phyloP scores from a whole-genome alignment of 352 stramenopile species.

The Globisporangium megalacanthum region DNA sequence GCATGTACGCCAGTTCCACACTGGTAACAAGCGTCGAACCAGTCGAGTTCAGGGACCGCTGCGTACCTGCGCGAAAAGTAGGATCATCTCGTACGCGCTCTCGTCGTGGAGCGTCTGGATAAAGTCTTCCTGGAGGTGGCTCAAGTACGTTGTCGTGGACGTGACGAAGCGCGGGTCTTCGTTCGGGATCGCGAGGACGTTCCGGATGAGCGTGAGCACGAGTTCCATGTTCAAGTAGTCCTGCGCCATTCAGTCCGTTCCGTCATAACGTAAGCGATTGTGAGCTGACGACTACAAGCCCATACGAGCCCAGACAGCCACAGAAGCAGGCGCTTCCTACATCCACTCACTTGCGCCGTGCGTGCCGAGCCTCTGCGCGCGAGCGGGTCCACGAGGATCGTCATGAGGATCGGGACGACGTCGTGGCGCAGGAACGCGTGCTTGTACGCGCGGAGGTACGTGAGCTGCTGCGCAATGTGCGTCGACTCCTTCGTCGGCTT shows the following conservation, averaged over 20 bases:
- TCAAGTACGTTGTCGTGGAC: constrained; percentile 68
- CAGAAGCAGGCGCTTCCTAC: neutral
- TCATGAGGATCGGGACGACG: constrained; percentile 82
- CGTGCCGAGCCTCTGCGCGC: constrained; percentile 52
- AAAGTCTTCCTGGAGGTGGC: constrained; percentile 75
- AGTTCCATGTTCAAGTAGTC: constrained; percentile 88
- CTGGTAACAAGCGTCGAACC: neutral
- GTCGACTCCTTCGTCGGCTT: constrained; percentile 72
- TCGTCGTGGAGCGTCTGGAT: constrained; percentile 75
- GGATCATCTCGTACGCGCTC: constrained; percentile 83
- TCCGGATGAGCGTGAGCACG: constrained; percentile 80
- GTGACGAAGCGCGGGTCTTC: constrained; percentile 78
- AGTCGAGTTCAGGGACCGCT: neutral
- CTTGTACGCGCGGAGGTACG: constrained; percentile 82
- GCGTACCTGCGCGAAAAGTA: constrained; percentile 67
- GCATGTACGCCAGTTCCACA: no score
- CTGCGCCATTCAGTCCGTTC: constrained; percentile 3
- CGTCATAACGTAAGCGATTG: neutral
- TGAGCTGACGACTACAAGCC: neutral
- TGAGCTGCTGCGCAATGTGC: constrained; percentile 74
- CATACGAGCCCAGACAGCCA: neutral
- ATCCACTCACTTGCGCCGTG: constrained; percentile 27
- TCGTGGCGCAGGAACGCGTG: constrained; percentile 69
- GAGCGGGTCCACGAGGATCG: constrained; percentile 76
- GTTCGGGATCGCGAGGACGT: constrained; percentile 80